Conservation (phyloP, 768 basidiomycete species). For the Trametes cinnabarina region DNA sequence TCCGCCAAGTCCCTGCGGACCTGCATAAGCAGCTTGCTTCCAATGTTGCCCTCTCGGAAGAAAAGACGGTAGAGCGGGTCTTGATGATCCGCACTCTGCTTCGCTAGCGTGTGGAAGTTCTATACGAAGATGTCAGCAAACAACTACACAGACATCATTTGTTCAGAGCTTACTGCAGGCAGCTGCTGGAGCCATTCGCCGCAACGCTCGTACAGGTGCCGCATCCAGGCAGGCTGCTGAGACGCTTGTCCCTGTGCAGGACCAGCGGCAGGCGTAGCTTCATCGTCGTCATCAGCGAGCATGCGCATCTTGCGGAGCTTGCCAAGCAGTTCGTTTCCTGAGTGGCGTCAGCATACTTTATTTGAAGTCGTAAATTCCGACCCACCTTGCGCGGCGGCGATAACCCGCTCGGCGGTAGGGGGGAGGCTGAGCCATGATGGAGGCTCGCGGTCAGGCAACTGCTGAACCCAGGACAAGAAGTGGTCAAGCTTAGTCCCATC, state of each 20-base stretch:
- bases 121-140: slow-evolving; percentile 28
- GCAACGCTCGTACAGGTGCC: slow-evolving; percentile 74
- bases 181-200: slow-evolving; percentile 78
- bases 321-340: slow-evolving; percentile 77
- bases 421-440: slow-evolving; percentile 94
- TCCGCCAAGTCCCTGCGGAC: slow-evolving; percentile 81
- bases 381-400: slow-evolving; percentile 87
- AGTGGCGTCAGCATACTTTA: not conserved
- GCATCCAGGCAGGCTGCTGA: slow-evolving; percentile 95
- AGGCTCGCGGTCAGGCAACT: slow-evolving; percentile 88
- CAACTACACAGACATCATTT: not conserved
- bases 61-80: slow-evolving; percentile 91
- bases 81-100: slow-evolving; percentile 64
- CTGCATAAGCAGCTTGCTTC: slow-evolving; percentile 70
- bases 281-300: slow-evolving; percentile 76
- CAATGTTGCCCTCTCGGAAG: slow-evolving; percentile 81
- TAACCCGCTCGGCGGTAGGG: slow-evolving; percentile 87
- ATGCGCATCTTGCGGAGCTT: slow-evolving; percentile 94
- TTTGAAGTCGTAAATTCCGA: not conserved
- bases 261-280: slow-evolving; percentile 48
- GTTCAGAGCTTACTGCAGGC: slow-evolving; percentile 56
- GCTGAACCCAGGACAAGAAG: slow-evolving; percentile 87
- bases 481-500: slow-evolving; percentile 93
- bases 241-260: slow-evolving; percentile 61
- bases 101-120: slow-evolving; percentile 64